Percentiles rank a stretch among this genome's conserved stretches.
Evolutionary conservation across 345 rosid species (phyloP).

Genomic region (Anacardium occidentale): DNA sequence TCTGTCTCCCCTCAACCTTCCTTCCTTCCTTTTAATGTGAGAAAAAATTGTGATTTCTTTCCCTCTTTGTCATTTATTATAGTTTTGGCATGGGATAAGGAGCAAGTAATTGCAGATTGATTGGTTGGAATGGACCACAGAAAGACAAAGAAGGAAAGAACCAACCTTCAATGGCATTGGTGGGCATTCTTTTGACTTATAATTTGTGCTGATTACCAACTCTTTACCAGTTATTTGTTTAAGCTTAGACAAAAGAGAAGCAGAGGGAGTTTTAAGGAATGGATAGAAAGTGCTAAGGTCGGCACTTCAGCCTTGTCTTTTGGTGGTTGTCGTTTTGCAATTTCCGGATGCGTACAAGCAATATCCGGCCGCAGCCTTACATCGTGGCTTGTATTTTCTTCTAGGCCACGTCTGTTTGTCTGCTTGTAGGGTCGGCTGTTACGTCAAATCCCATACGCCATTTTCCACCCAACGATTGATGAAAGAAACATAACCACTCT

Average conservation of each 20-base stretch:
- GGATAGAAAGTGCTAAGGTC: background rate
- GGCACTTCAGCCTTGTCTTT: background rate
- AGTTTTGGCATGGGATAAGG: conserved; percentile 3
- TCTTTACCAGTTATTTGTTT: too few relatives aligned
- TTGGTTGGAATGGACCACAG: conserved; percentile 12
- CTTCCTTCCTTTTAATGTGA: background rate
- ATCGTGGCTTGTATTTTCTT: conserved; percentile 13
- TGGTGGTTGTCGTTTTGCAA: conserved; percentile 17
- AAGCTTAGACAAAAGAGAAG: too few relatives aligned
- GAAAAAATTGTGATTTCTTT: background rate
- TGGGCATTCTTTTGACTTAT: too few relatives aligned
- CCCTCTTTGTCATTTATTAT: background rate
- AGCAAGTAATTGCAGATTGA: conserved; percentile 9
- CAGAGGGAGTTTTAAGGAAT: background rate
- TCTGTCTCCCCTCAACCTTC: background rate
- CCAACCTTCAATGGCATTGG: background rate
- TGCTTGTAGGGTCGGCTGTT: background rate
- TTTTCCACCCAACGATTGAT: too few relatives aligned
- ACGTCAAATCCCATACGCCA: too few relatives aligned
- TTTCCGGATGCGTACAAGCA: background rate
- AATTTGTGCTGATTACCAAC: too few relatives aligned
- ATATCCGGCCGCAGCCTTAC: conserved; percentile 7
- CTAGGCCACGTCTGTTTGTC: conserved; percentile 11
- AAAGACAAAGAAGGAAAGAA: background rate
- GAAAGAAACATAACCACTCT: too few relatives aligned